Evolutionary conservation across 805 yeast genomes (phyloP), one percentile per base, ranked within the genome.

Genomic region (Saccharomycopsis microspora): DNA sequence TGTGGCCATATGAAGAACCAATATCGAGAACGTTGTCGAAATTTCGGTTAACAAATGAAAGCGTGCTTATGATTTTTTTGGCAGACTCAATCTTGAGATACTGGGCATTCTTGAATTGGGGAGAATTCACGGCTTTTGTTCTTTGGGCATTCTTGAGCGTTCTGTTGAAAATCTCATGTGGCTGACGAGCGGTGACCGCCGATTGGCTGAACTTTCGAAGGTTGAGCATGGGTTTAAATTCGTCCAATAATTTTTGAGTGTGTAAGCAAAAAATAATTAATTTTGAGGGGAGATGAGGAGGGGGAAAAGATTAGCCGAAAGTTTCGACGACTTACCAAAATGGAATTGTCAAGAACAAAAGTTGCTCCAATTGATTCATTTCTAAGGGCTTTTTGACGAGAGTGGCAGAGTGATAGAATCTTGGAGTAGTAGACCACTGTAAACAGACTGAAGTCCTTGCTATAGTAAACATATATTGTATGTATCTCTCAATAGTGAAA

Each of bases 51-150:
- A 86, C 74, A 60, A 84, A 82, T 2, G 87, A 79, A 45, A 86
- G 62, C 54, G 95, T 69, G 53, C 85, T 94, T 30, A 85, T 76
- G 6, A 88, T 79, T 45, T 85, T 73, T 29, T 69, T 58, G 0
- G 93, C 88, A 5, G 84, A 76, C 59, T 85, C 93, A 57, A 82
- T 80, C 39, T 88, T 69, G 30, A 86, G 63, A 57, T 85, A 86
- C 54, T 86, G 94, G 7, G 75, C 84, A 53, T 74, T 68, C 19
- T 78, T 64, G 10, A 80, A 71, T 6, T 66, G 65, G 29, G 72
- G 34, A 2, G 41, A 42, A 10, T 33, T 61, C 0, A 83, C 76
- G 5, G 74, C 58, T 42, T 71, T 55, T 29, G 74, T 67, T 41
- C 85, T 64, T 55, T 86, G 95, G n/a, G 70, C 55, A 4, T 68